phyloP scores from a whole-genome alignment of 345 rosid genomes.

The Eucalyptus regnans region DNA sequence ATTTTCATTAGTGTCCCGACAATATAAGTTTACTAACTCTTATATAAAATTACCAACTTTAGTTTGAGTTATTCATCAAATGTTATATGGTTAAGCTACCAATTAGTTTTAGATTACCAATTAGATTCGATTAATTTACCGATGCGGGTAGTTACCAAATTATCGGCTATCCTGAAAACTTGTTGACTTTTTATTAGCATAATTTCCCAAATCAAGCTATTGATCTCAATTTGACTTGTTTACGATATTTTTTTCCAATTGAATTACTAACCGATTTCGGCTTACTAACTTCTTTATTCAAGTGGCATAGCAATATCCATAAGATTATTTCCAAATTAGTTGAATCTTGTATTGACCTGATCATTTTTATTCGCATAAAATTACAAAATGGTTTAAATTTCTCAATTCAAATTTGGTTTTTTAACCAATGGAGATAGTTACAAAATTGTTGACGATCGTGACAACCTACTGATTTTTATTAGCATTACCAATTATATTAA shows the following conservation, averaged over 20 bases:
- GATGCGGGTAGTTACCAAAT: neutral
- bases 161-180: fast-evolving
- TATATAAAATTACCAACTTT: neutral
- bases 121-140: neutral
- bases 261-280: neutral
- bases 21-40: neutral
- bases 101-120: neutral
- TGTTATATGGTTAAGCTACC: neutral
- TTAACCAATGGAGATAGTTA: neutral
- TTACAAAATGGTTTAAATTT: neutral
- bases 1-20: neutral
- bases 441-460: neutral
- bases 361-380: neutral
- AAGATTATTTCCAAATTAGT: too few species aligned
- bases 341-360: too few species aligned
- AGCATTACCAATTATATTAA: neutral
- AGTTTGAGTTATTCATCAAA: neutral
- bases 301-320: neutral
- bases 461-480: neutral
- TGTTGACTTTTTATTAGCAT: neutral
- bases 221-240: neutral
- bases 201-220: neutral
- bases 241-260: neutral
- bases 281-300: neutral
- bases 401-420: neutral